These are phyloP conservation scores for Lactarius psammicola DNA, from an alignment of 768 basidiomycete species.

Conservation along the genomic window DNA sequence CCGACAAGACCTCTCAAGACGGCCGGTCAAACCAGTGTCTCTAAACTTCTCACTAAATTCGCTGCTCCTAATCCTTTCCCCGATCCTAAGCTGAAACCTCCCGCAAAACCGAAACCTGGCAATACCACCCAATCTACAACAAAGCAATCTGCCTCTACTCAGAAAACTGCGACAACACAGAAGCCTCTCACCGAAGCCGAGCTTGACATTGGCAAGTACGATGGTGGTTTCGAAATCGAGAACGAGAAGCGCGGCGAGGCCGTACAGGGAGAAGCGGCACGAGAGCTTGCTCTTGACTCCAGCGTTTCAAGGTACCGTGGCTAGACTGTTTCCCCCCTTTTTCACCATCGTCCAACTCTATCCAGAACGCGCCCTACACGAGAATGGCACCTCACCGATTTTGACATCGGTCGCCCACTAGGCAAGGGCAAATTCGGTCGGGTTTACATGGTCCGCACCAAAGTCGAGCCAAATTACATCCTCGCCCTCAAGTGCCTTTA, in stretches of 20 bases:
- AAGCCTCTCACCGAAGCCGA: conserved; percentile 29
- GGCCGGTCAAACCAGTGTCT: conserved; percentile 56
- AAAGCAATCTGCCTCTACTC: conserved; percentile 18
- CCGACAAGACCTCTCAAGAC: conserved; percentile 46
- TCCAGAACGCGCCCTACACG: conserved; percentile 66
- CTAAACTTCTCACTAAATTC: conserved; percentile 73
- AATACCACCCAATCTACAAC: conserved; percentile 37
- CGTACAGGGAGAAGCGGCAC: conserved; percentile 75
- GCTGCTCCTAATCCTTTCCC: conserved; percentile 58
- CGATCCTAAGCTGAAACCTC: conserved; percentile 31
- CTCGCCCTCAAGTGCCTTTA: conserved; percentile 95
- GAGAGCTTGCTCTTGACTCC: conserved; percentile 82
- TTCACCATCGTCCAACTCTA: conserved; percentile 11
- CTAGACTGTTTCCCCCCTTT: conserved; percentile 1
- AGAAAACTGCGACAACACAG: conserved; percentile 29
- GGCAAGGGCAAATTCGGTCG: conserved; percentile 99
- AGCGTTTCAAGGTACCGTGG: conserved; percentile 55
- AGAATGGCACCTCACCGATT: conserved; percentile 81
- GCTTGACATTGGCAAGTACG: conserved; percentile 86
- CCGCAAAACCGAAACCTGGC: conserved; percentile 28
- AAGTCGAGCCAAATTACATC: conserved; percentile 83
- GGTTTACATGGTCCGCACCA: conserved; percentile 97
- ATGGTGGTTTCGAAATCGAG: conserved; percentile 94
- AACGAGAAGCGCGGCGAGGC: conserved; percentile 75
- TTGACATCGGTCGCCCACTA: conserved; percentile 92